Evolutionary conservation across 2,329 filamentous ascomycete species (phyloP).

Genomic region (Aspergillus fructus): DNA sequence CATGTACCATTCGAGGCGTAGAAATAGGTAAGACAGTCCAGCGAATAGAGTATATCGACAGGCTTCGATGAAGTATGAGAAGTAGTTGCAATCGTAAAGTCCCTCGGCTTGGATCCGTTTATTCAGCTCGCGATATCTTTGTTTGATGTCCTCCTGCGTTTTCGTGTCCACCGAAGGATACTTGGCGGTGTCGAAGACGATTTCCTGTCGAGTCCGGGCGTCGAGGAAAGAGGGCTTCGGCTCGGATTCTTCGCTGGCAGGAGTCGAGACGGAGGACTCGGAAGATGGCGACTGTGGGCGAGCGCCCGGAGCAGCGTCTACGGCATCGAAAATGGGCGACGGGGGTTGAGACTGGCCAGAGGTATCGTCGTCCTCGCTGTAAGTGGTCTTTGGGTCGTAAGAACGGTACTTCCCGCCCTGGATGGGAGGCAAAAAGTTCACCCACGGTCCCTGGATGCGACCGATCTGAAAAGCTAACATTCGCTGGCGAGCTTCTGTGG

Average conservation of each 20-base stretch:
- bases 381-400: conserved; percentile 47
- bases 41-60: conserved; percentile 71
- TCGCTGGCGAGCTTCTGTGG: conserved; percentile 67
- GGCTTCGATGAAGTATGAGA: conserved; percentile 72
- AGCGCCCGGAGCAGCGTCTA: conserved; percentile 38
- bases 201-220: conserved; percentile 69
- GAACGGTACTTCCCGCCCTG: conserved; percentile 78
- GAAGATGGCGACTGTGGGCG: conserved; percentile 35
- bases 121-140: conserved; percentile 78
- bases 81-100: conserved; percentile 82
- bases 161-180: conserved; percentile 75
- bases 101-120: conserved; percentile 70
- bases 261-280: conserved; percentile 30
- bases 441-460: conserved; percentile 75
- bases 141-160: conserved; percentile 73
- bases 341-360: conserved; percentile 58
- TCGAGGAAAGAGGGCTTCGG: conserved; percentile 65
- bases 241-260: conserved; percentile 25
- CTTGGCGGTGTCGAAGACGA: conserved; percentile 71
- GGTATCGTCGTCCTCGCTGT: conserved; percentile 29
- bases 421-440: conserved; percentile 85
- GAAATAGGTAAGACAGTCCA: conserved; percentile 57
- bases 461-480: conserved; percentile 87
- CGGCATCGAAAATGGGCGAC: conserved; percentile 60
- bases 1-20: conserved; percentile 65